Percentiles rank a stretch among this genome's conserved stretches.
Evolutionary conservation across 75 land plant species (phyloP).

Genomic region (Larix kaempferi): DNA sequence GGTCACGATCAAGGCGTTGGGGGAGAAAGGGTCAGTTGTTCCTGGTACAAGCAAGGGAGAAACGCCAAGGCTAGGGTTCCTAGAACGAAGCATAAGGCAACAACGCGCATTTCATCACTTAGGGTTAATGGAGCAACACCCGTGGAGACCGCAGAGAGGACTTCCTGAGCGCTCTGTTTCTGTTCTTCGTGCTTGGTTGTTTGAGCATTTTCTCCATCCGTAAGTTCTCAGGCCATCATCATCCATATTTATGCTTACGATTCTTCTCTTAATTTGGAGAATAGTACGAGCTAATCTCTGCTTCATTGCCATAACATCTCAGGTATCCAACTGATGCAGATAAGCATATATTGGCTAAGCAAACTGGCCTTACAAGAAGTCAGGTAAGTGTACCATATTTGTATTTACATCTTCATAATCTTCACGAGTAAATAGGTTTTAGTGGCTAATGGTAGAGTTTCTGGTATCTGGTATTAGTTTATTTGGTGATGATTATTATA

Average conservation of each 20-base stretch:
- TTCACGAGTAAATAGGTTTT: neutral
- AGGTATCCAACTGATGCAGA: constrained; percentile 98
- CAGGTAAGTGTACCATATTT: constrained; percentile 45
- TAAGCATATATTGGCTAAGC: constrained; percentile 88
- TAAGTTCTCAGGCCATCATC: constrained; percentile 28
- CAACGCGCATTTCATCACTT: constrained; percentile 63
- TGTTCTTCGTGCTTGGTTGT: constrained; percentile 93
- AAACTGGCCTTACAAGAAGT: constrained; percentile 89
- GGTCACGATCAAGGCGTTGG: constrained; percentile 56
- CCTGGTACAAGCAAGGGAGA: constrained; percentile 55
- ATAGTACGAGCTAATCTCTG: neutral
- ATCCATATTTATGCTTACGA: neutral
- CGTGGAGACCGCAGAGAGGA: constrained; percentile 99
- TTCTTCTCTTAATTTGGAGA: neutral
- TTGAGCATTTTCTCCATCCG: constrained; percentile 99
- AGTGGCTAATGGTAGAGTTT: neutral
- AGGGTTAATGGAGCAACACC: constrained; percentile 61
- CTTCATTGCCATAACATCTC: constrained; percentile 14
- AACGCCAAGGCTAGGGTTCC: constrained; percentile 66
- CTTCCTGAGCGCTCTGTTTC: constrained; percentile 94
- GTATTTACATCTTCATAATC: too few species aligned
- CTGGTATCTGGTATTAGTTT: neutral
- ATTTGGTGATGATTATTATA: too few species aligned
- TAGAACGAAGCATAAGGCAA: constrained; percentile 75
- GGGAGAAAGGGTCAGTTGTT: constrained; percentile 59